Conservation (phyloP, 2,329 filamentous ascomycete genomes). For the Botrytis fabae region DNA sequence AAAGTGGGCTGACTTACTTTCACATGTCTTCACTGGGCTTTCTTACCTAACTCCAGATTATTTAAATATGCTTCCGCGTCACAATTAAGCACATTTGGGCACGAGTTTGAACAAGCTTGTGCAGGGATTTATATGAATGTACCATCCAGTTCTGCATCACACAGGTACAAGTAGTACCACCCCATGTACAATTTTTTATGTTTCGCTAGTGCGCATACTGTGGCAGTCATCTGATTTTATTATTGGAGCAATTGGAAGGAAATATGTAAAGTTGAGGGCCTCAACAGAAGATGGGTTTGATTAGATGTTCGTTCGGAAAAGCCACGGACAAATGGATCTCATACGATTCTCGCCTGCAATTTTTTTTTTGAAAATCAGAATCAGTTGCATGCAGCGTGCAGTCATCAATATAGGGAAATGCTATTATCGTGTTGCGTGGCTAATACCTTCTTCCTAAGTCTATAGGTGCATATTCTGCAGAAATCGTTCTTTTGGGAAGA, state of each 20-base stretch:
- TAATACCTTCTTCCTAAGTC: background rate
- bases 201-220: constrained; percentile 23
- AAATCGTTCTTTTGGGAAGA: constrained; percentile 3
- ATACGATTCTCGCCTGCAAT: constrained; percentile 4
- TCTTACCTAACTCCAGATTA: background rate
- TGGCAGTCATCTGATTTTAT: constrained; percentile 23
- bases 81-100: constrained; percentile 18
- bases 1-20: constrained; percentile 19
- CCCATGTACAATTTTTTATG: background rate
- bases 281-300: constrained; percentile 20
- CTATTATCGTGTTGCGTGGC: constrained; percentile 15
- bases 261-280: constrained; percentile 5
- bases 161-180: constrained; percentile 7
- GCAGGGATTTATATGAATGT: constrained; percentile 24
- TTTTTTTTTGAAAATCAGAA: background rate
- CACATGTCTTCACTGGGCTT: constrained; percentile 19
- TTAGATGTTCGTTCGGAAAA: constrained; percentile 2
- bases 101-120: constrained; percentile 9
- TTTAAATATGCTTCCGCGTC: constrained; percentile 14
- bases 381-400: constrained; percentile 15
- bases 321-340: background rate
- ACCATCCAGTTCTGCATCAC: constrained; percentile 11
- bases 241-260: constrained; percentile 19
- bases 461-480: background rate
- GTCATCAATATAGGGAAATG: constrained; percentile 8